Evolutionary conservation across 176 grass and related monocot genomes (phyloP), one percentile per base, ranked within the genome.

Genomic region (Lolium multiflorum): DNA sequence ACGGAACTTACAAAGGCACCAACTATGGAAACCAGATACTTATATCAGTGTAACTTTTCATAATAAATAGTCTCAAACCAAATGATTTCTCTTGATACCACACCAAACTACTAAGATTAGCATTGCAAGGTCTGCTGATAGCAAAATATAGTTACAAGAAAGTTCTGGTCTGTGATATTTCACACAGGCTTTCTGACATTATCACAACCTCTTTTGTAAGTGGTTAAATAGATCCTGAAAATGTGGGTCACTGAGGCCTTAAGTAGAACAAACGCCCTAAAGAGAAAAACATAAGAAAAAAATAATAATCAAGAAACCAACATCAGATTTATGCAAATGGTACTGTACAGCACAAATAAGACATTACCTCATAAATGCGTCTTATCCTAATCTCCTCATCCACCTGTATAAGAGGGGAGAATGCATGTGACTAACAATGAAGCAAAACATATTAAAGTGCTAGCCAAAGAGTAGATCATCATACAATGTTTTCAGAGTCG

Each of bases 401-500:
- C 31, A 68, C 65, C 65, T 39, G 16, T 26, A 26, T 38, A 68
- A 38, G 65, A 68, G 28, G 65, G 31, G 31, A 68, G 16, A 68
- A 18, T 15, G 37, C 65, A 68, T 68, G 31, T 39, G 31, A 68
- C 38, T 39, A 68, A 68, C 31, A 39, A 68, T 38, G 65, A 64
- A 18, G 65, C 16, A 39, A 68, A 68, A 68, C 31, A 39, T 20
- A 68, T 38, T 39, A 9, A 68, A 68, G 8, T 68, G 31, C 16
- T 39, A 68, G 7, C 16, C 31, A 39, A 31, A 39, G 16, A 68
- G 38, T 18, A 68, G 38, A 68, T 18, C 65, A 39, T 17, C 65
- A 68, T 68, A 39, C 65, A 68, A 7, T 68, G 31, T 68, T 31
- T 38, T 68, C 31, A 68, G 65, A 68, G 65, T 68, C 65, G 60